phyloP scores from a whole-genome alignment of 305 asterid genomes.

The Solanum chacoense region DNA sequence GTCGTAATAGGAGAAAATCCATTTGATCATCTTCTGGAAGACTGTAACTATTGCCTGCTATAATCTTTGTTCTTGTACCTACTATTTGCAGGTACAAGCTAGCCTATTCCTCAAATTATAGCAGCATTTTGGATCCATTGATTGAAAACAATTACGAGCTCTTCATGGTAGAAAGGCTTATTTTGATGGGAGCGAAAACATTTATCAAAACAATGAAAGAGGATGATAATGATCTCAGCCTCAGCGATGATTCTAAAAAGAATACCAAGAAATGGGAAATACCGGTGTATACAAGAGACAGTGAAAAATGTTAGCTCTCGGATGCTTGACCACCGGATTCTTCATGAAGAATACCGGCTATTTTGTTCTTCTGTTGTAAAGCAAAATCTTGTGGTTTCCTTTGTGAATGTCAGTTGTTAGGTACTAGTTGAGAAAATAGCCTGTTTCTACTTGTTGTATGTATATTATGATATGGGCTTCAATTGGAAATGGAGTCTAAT shows the following conservation, averaged over 20 bases:
- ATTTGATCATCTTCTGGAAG: not conserved
- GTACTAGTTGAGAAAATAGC: not conserved
- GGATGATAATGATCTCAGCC: conserved; percentile 58
- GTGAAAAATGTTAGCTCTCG: conserved; percentile 39
- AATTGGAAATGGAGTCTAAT: not conserved
- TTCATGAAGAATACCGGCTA: not conserved
- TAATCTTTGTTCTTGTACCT: not conserved
- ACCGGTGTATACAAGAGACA: conserved; percentile 58
- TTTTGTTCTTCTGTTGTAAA: not conserved
- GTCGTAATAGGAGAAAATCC: not conserved
- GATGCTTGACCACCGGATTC: not conserved
- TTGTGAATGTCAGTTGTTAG: not conserved
- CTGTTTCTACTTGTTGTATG: not conserved
- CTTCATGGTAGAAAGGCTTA: conserved; percentile 80
- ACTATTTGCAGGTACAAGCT: conserved; percentile 56
- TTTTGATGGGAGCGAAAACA: conserved; percentile 73
- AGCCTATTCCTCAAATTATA: conserved; percentile 76
- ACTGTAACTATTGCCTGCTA: not conserved
- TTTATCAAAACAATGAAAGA: conserved; percentile 58
- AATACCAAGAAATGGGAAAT: conserved; percentile 69
- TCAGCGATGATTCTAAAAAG: conserved; percentile 88
- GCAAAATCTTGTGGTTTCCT: not conserved
- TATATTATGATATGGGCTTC: not conserved
- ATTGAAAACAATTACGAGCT: conserved; percentile 75
- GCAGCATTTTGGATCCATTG: conserved; percentile 58